A percentile compares a stretch with the other conserved stretches of the same genome.
Conservation (phyloP, 2,329 filamentous ascomycete genomes). For the Aspergillus sp. region DNA sequence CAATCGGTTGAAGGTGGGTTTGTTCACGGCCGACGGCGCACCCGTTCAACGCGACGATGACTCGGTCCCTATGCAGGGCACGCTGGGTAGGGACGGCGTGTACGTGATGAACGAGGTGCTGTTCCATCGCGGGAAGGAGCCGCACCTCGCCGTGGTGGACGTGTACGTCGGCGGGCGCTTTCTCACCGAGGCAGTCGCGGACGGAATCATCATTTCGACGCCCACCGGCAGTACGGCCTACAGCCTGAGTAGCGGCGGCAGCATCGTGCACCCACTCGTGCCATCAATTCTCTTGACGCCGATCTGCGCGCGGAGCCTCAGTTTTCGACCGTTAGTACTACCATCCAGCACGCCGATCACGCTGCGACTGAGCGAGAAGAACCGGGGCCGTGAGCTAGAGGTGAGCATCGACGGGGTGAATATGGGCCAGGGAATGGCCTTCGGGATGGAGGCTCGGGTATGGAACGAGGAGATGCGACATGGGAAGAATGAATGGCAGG, state of each 20-base stretch:
- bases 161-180: constrained; percentile 87
- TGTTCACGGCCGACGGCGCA: constrained; percentile 68
- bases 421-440: constrained; percentile 61
- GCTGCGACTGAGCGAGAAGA: constrained; percentile 76
- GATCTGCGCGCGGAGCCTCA: constrained; percentile 88
- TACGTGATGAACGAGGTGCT: constrained; percentile 93
- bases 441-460: constrained; percentile 85
- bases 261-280: constrained; percentile 91
- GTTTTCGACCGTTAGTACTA: constrained; percentile 86
- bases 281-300: constrained; percentile 86
- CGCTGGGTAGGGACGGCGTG: constrained; percentile 44
- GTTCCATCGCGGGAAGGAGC: constrained; percentile 84
- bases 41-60: constrained; percentile 52
- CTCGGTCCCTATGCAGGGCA: constrained; percentile 25
- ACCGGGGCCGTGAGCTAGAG: constrained; percentile 72
- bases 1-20: constrained; percentile 80
- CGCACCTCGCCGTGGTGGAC: constrained; percentile 88
- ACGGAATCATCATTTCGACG: constrained; percentile 91
- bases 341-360: constrained; percentile 83
- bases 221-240: constrained; percentile 96
- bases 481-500: constrained; percentile 57
- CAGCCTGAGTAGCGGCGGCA: constrained; percentile 86
- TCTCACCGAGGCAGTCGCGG: constrained; percentile 88
- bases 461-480: constrained; percentile 75
- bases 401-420: constrained; percentile 77